A percentile compares a stretch with the other conserved stretches of the same genome.
phyloP scores from a whole-genome alignment of 345 rosid genomes.

The Dovyalis caffra region DNA sequence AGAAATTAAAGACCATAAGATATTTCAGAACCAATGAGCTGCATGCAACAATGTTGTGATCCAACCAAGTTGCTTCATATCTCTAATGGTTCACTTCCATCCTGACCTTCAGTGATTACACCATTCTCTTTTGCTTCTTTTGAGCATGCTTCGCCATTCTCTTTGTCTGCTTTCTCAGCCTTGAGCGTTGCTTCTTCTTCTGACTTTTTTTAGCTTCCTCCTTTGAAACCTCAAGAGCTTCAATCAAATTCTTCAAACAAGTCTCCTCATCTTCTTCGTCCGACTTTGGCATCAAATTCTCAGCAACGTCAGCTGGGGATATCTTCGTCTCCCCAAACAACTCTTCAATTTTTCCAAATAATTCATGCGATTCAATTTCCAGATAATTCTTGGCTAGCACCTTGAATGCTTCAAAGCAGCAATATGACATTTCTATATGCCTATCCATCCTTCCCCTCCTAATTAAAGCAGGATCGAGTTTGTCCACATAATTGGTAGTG shows the following conservation, averaged over 20 bases:
- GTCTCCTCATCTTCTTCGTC: not conserved
- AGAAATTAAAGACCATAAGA: no score
- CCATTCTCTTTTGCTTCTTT: no score
- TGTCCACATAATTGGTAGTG: slow-evolving; percentile 19
- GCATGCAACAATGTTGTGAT: no score
- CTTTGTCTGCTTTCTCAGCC: slow-evolving; percentile 2
- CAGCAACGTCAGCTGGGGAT: slow-evolving; percentile 20
- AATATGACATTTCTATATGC: slow-evolving; percentile 14
- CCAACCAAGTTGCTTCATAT: no score
- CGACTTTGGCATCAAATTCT: slow-evolving; percentile 13
- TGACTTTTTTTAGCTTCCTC: not conserved
- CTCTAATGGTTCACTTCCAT: no score
- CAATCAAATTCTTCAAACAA: slow-evolving; percentile 11
- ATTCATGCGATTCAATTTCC: not conserved
- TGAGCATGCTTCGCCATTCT: no score
- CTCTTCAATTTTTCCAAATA: not conserved
- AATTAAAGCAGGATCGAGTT: slow-evolving; percentile 20
- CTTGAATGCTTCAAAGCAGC: slow-evolving; percentile 17
- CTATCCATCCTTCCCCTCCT: slow-evolving; percentile 21
- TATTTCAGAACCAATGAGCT: no score
- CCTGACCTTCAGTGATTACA: no score
- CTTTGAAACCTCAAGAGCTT: slow-evolving; percentile 8
- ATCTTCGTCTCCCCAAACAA: slow-evolving; percentile 5
- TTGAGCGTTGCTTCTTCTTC: not conserved
- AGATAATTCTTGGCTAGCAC: slow-evolving; percentile 4